Conservation (phyloP, 768 basidiomycete species). For the Ephemerocybe angulata region DNA sequence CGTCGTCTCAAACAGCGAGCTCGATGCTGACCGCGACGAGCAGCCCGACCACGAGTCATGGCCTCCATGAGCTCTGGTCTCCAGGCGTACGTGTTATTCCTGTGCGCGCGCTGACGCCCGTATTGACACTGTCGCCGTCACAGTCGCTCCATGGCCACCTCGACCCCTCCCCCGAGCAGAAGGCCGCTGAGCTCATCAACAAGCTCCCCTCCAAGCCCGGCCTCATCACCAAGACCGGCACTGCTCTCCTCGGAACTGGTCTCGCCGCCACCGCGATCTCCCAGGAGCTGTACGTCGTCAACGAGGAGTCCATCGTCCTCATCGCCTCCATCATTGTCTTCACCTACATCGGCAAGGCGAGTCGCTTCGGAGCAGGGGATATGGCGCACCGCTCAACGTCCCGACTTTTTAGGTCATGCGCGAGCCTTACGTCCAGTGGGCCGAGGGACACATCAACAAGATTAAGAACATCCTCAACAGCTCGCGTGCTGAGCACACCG, state of each 20-base stretch:
- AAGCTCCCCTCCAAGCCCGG: constrained; percentile 79
- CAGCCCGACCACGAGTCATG: constrained; percentile 55
- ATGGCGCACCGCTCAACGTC: constrained; percentile 12
- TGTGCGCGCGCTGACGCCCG: constrained; percentile 6
- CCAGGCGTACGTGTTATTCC: constrained; percentile 39
- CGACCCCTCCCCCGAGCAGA: constrained; percentile 73
- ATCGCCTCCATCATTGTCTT: constrained; percentile 82
- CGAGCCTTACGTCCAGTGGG: constrained; percentile 92
- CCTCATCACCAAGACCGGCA: constrained; percentile 92
- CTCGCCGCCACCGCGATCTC: constrained; percentile 90
- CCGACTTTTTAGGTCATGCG: constrained; percentile 54
- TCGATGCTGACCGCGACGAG: background rate
- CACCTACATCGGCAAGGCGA: constrained; percentile 75
- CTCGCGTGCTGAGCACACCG: constrained; percentile 86
- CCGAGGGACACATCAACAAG: constrained; percentile 79
- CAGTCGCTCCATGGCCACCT: constrained; percentile 65
- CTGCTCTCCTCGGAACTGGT: constrained; percentile 87
- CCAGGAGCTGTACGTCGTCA: constrained; percentile 95
- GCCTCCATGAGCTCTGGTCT: constrained; percentile 44
- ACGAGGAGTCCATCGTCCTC: constrained; percentile 91
- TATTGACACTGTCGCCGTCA: constrained; percentile 13
- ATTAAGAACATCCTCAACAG: constrained; percentile 78
- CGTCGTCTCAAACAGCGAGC: background rate
- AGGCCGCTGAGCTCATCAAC: constrained; percentile 87
- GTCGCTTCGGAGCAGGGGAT: constrained; percentile 18